Evolutionary conservation across 768 basidiomycete genomes (phyloP).

Genomic region (Tricholoma bakamatsutake): DNA sequence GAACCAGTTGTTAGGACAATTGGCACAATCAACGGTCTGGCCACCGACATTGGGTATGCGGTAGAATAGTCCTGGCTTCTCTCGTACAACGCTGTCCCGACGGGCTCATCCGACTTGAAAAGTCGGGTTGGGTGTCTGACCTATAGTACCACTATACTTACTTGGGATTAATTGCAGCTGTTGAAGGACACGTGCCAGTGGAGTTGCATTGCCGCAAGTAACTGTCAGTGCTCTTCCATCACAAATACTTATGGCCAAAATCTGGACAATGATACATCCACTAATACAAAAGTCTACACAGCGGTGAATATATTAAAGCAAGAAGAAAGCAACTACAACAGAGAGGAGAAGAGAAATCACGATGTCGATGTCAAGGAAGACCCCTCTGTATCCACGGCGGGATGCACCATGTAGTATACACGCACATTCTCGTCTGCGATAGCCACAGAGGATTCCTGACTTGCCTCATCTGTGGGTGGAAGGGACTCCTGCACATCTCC

Average conservation of each 20-base stretch:
- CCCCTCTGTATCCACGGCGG: constrained; percentile 71
- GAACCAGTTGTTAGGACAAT: constrained; percentile 52
- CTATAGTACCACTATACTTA: too few relatives aligned
- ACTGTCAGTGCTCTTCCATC: too few relatives aligned
- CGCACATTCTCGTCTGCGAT: constrained; percentile 55
- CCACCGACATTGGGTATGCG: constrained; percentile 12
- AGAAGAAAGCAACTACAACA: neutral
- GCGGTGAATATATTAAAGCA: constrained; percentile 11
- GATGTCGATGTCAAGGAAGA: constrained; percentile 37
- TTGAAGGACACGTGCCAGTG: too few relatives aligned
- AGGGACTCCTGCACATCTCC: constrained; percentile 82
- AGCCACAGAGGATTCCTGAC: constrained; percentile 42
- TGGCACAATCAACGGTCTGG: constrained; percentile 46
- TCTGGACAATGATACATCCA: neutral
- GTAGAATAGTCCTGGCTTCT: neutral
- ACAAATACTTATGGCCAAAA: too few relatives aligned
- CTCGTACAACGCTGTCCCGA: neutral
- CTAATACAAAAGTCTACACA: constrained; percentile 10
- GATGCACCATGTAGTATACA: constrained; percentile 88
- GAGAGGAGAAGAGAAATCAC: constrained; percentile 1
- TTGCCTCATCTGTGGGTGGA: constrained; percentile 58
- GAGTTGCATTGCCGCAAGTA: too few relatives aligned
- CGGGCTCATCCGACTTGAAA: neutral
- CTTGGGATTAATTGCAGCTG: too few relatives aligned
- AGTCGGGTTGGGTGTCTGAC: neutral